Base-by-base conservation (phyloP, 2,329 filamentous ascomycete genomes). In the Aaosphaeria pasadenensis region DNA sequence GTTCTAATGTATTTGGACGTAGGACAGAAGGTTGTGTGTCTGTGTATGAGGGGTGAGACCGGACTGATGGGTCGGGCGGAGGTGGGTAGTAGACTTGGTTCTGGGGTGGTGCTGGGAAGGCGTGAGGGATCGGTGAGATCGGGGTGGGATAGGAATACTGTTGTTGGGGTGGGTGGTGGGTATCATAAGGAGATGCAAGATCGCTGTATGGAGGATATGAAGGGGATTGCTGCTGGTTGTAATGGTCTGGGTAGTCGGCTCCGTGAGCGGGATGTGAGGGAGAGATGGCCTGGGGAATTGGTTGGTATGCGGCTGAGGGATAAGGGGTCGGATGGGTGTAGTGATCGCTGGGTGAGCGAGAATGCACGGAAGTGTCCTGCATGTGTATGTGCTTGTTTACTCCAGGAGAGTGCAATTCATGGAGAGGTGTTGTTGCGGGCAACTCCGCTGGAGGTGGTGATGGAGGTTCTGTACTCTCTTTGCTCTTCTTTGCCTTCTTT, bases 81-180 rank as follows among this genome's bases (percentile, higher is more conserved):
- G 60, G 61, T 6, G 62, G 60, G 40, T 64, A 66, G 47, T 66
- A 65, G n/a, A 59, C 44, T 46, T 64, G 60, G 30, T 50, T 43
- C 44, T 60, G 53, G n/a, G 53, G 49, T 13, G 40, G 44, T 40
- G 50, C 48, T 31, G 46, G 44, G 17, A 46, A 49, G 0, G 49
- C 43, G 13, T 48, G 54, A n/a, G 53, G 49, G 6, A 46, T 39
- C 28, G 62, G 53, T 24, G 59, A 55, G 6, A 39, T 56, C 4
- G 62, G 57, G 17, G 59, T 52, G 17, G 58, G 55, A n/a, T 62
- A 62, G 11, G 57, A 53, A 38, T 57, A 55, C 43, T 63, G 51
- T n/a, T 51, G 54, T 46, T 64, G 58, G 31, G 53, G 53, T 5
- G 55, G 51, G 41, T 63, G 58, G 44, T 56, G 59, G n/a, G 55